Evolutionary conservation across 1,284 basidiomycete species (phyloP).

Genomic region (Ceratobasidium sp.): DNA sequence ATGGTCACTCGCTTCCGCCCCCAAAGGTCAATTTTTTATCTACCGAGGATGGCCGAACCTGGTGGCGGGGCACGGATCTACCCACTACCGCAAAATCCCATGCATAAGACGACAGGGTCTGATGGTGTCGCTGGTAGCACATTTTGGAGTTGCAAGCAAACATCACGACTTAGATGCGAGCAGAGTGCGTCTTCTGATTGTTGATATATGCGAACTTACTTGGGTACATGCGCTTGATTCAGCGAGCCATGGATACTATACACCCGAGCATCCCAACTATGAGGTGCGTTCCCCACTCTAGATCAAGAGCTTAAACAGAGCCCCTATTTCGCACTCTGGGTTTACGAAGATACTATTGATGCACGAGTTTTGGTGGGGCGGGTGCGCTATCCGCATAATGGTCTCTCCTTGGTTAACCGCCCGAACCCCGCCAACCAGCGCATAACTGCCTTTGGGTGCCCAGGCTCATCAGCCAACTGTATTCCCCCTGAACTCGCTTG

Average conservation of each 20-base stretch:
- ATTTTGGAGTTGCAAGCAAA: no score
- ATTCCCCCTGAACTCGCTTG: not conserved
- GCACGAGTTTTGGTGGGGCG: no score
- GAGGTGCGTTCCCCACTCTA: not conserved
- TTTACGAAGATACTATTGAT: no score
- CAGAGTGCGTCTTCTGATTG: not conserved
- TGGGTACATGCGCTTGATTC: not conserved
- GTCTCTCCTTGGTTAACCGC: no score
- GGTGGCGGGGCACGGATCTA: not conserved
- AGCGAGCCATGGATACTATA: not conserved
- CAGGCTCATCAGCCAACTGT: not conserved
- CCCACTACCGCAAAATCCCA: not conserved
- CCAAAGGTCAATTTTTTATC: not conserved
- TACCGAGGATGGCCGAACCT: not conserved
- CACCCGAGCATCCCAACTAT: no score
- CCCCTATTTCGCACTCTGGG: not conserved
- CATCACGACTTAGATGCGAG: not conserved
- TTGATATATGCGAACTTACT: not conserved
- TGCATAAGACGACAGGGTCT: conserved; percentile 7
- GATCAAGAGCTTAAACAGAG: not conserved
- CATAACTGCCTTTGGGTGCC: not conserved
- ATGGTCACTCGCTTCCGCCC: not conserved
- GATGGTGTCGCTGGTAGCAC: not conserved
- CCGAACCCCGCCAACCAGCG: not conserved
- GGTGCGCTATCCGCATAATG: no score